Evolutionary conservation across 78 protist species (phyloP), one percentile per base, ranked within the genome.

Genomic region (Dictyostelium intermedium): DNA sequence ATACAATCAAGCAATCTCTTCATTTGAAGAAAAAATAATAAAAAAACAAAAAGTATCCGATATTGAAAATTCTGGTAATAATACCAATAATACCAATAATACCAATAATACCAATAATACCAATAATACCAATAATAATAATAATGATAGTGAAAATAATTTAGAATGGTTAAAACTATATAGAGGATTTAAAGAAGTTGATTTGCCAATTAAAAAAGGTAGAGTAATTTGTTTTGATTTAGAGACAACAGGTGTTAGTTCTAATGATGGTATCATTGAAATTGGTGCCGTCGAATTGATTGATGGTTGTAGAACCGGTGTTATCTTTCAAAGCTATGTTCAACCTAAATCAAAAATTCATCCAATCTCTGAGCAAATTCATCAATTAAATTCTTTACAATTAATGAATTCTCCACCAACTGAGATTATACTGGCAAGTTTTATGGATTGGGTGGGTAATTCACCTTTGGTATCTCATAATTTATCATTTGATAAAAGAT

Each of bases 171-270:
- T 89, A 45, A 13, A 63, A 50, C 63, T 63, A 32, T 14, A 47
- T 43, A 60, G 76, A 11, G 94, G 87, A 43, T 89, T 89, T 69
- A 30, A 41, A 41, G 95, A 91, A 63, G 32, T 91, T 25, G 95
- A 84, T 27, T 10, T 27, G 23, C 92, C 96, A 37, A 30, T 80
- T n/a, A 3, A n/a, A 47, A 66, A 83, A n/a, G 92, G 96, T 6
- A 82, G 96, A 20, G 86, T 86, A 1, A 74, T 93, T n/a, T 93
- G 96, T 61, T 93, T 93, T 76, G 96, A 93, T 80, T 84, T 93
- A 86, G 96, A 93, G 70, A 93, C 96, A 6, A 35, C 84, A 50
- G 96, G 96, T 35, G 61, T 93, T 16, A 80, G 92, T 7, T 14
- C 84, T 25, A 74, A 35, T 25, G 96, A 93, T 83, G 27, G 63